Base-by-base conservation (phyloP, 2,329 filamentous ascomycete species). In the Drechslerella dactyloides region DNA sequence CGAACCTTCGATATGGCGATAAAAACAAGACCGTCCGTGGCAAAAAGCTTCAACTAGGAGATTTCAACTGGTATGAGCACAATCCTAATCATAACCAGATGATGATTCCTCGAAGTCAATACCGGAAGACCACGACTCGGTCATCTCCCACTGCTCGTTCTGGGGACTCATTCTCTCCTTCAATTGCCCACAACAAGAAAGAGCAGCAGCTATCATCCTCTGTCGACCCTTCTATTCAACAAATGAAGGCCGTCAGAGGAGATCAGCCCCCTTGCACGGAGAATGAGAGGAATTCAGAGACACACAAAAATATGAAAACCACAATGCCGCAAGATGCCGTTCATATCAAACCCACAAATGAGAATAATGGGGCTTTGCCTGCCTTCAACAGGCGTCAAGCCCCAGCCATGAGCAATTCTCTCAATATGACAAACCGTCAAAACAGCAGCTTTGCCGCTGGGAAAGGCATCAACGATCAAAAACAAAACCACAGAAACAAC, bases 1-100 rank as follows among this genome's bases (percentile, higher is more conserved):
- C 66, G 8, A 70, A 70, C n/a, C 48, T 64, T 7, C 64, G 63
- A 52, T 70, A 70, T 27, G 66, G 66, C n/a, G 66, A 70, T 52
- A 70, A 70, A 50, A 63, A 63, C 54, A 63, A 54, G 13, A 54
- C 37, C 8, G 55, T 54, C 23, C 66, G 66, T 40, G 66, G 66
- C 7, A 70, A 70, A 46, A 60, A 57, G 60, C 66, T 70, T 50
- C 66, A 70, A 24, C 66, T 70, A 3, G 66, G 66, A 30, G 66
- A 70, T 13, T 70, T 70, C 40, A 70, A 70, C 58, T 70, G 66
- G 66, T 70, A 70, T 54, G 66, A 48, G 11, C 11, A 42, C 19
- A 70, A 59, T 21, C 60, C 59, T n/a, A 64, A 64, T 52, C 40
- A 46, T 15, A 24, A 37, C 8, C 30, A 54, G 8, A 13, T 15